Evolutionary conservation across 1,284 basidiomycete species (phyloP).

Genomic region (Apiotrichum gracile): DNA sequence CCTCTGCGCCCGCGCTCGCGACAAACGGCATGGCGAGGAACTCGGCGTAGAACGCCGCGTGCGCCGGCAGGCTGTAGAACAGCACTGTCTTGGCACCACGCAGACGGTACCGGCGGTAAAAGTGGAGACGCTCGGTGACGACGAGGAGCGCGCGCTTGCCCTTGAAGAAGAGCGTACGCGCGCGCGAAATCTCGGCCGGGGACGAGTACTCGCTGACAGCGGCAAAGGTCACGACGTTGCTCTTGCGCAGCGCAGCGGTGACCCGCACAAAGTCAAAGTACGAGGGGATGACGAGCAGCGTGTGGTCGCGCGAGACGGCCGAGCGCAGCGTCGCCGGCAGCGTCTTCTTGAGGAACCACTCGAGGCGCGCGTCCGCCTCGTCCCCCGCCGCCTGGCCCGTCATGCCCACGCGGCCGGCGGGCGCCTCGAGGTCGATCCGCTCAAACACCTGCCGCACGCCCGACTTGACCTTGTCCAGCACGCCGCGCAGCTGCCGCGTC

Average conservation of each 20-base stretch:
- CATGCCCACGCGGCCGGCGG: constrained; percentile 39
- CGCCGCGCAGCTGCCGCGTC: constrained; percentile 54
- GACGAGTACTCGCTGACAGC: constrained; percentile 94
- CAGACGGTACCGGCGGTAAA: constrained; percentile 90
- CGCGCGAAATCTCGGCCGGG: constrained; percentile 86
- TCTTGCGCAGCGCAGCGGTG: constrained; percentile 75
- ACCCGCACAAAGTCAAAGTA: constrained; percentile 96
- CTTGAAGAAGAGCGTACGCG: constrained; percentile 85
- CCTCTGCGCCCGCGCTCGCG: constrained; percentile 43
- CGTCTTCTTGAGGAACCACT: constrained; percentile 80
- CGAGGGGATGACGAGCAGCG: constrained; percentile 82
- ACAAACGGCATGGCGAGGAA: constrained; percentile 81
- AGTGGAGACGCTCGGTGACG: constrained; percentile 95
- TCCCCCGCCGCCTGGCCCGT: constrained; percentile 56
- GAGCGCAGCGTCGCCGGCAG: constrained; percentile 78
- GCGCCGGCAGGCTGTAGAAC: constrained; percentile 87
- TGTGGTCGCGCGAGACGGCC: constrained; percentile 82
- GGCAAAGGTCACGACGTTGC: constrained; percentile 63
- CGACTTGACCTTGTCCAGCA: constrained; percentile 60
- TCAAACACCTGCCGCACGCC: constrained; percentile 68
- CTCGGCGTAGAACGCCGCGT: constrained; percentile 87
- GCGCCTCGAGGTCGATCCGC: constrained; percentile 33
- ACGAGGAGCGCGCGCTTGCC: constrained; percentile 82
- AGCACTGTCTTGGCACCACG: constrained; percentile 85
- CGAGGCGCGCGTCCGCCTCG: constrained; percentile 81